Evolutionary conservation across 1,284 basidiomycete species (phyloP), one percentile per base, ranked within the genome.

Genomic region (Papiliotrema laurentii): DNA sequence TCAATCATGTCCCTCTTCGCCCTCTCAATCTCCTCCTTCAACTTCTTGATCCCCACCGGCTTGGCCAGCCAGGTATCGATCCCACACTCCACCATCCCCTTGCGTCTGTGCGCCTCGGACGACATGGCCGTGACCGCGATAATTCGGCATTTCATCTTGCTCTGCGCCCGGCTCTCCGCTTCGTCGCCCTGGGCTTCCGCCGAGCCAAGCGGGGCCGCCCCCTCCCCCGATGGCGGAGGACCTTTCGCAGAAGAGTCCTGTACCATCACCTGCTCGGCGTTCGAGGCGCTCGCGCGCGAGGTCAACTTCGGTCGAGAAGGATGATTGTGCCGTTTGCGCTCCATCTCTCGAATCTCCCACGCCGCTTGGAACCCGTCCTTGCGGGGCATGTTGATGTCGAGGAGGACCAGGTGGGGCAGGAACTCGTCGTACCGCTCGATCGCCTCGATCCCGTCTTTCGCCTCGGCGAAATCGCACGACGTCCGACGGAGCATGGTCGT

Each of bases 321-420:
- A 37, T 19, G 37, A n/a, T n/a, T 36, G 5, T 11, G 21, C 24
- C 46, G n/a, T n/a, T 45, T 46, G 33, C 49, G 42, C 38, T 64
- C 60, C 25, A 61, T 53, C 43, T 22, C 27, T 3, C 64, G 46
- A 42, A 66, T 64, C 35, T 62, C 60, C 5, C 45, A 31, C 5
- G 62, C 59, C 1, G 62, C 60, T 35, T 59, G 55, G 43, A 64
- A 66, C 13, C 64, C 64, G 50, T 63, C 58, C 50, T 62, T 60
- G 13, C 49, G 31, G 3, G 62, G 62, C 64, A 64, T 64, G 47
- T 62, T 64, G 45, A 64, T 60, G 47, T 64, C 64, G n/a, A 64
- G 50, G 30, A 64, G 35, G 2, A 64, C 57, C 22, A 65, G 48
- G 22, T 63, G 51, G 2, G 66, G 66, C 2, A 41, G 45, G 45